A percentile compares a stretch with the other conserved stretches of the same genome.
Conservation (phyloP, 2,329 filamentous ascomycete genomes). For the Aureobasidium sp. region DNA sequence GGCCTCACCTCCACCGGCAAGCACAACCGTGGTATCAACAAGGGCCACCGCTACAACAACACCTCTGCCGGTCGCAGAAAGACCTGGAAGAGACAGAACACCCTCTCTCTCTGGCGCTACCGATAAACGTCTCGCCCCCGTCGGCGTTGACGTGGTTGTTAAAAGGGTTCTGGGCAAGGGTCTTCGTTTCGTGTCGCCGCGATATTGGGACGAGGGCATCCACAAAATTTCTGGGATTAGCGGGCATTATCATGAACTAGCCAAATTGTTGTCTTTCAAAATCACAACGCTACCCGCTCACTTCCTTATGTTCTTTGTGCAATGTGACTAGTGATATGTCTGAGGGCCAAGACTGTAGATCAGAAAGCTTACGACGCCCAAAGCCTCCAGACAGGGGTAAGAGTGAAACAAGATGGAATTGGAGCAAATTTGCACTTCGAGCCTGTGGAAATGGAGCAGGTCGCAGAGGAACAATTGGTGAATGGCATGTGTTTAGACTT, state of each 20-base stretch:
- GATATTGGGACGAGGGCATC: slow-evolving; percentile 10
- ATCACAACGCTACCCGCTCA: slow-evolving; percentile 17
- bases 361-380: neutral
- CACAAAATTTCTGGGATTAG: slow-evolving; percentile 16
- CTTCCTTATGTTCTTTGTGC: neutral
- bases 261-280: slow-evolving; percentile 14
- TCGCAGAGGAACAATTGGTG: neutral
- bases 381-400: neutral
- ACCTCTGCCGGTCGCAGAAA: slow-evolving; percentile 94
- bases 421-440: neutral
- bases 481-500: neutral
- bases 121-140: slow-evolving; percentile 52
- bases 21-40: slow-evolving; percentile 98
- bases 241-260: slow-evolving; percentile 16
- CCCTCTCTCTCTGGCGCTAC: slow-evolving; percentile 97
- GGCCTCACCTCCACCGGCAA: slow-evolving; percentile 98
- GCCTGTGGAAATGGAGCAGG: neutral
- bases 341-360: neutral
- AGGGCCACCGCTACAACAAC: slow-evolving; percentile 99
- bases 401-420: neutral
- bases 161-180: slow-evolving; percentile 1
- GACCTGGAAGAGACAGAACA: slow-evolving; percentile 99
- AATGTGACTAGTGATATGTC: neutral
- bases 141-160: slow-evolving; percentile 6
- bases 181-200: slow-evolving; percentile 5